Base-by-base conservation (phyloP, 371 early-diverging fungal species). In the Blakeslea trispora region DNA sequence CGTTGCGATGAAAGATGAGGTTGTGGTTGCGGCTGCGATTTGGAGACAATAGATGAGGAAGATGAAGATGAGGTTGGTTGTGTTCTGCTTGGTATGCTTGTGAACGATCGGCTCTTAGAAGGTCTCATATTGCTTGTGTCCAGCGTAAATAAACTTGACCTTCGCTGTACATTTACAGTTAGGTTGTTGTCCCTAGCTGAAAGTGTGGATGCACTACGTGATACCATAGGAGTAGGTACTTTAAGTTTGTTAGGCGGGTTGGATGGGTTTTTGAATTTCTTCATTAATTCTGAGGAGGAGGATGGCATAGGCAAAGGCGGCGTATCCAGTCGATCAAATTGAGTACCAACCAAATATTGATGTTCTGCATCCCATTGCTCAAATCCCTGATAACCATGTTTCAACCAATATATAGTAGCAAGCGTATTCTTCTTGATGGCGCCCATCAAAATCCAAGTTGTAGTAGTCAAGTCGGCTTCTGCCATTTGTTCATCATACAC, bases 401-500 rank as follows among this genome's bases (percentile, higher is more conserved):
- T 63, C 18, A 83, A 59, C 61, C 75, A 81, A 55, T 69, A 70
- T 0, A 83, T 61, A 0, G 58, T 21, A 28, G 28, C 21, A 9
- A 19, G 31, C 22, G 47, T 50, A 55, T 53, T 61, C 53, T 49
- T 57, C 37, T 34, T 34, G 34, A 64, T 42, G 2, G 59, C 65
- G 18, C 51, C 44, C 44, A 63, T 53, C 15, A 62, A 42, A 2
- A 51, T 59, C 67, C 62, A 61, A 5, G 55, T 45, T 10, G 44
- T 31, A 14, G 34, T 42, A 41, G 45, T 45, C 10, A 64, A 66
- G 40, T 78, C 67, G 5, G 53, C 49, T 21, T 82, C 67, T 14
- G 61, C 47, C 79, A 81, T 82, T 5, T 66, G 61, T 24, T 83
- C 81, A 58, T 86, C 86, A 53, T 77, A 77, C 0, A 86, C 76